These are phyloP conservation scores for Urtica urens DNA, from an alignment of 306 rosid species.

Conservation along the genomic window DNA sequence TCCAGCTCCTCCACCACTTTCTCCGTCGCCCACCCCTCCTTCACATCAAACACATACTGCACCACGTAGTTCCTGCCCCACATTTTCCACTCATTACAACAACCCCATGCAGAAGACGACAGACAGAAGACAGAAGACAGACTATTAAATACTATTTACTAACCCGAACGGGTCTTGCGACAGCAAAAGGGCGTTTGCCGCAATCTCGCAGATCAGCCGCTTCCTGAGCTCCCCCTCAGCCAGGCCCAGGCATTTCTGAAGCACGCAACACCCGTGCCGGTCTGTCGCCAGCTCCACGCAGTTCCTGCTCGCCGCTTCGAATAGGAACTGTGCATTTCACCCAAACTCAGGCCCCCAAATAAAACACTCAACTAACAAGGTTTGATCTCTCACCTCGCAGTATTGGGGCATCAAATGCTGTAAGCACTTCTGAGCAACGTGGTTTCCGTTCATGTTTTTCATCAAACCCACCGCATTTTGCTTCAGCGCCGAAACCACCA, in stretches of 20 bases:
- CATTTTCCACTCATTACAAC: too few relatives aligned
- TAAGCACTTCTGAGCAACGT: conserved; percentile 50
- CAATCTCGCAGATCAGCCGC: conserved; percentile 28
- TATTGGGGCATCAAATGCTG: conserved; percentile 29
- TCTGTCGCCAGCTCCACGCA: conserved; percentile 46
- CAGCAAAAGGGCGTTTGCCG: conserved; percentile 35
- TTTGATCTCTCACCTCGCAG: conserved; percentile 28
- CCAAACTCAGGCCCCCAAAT: not conserved
- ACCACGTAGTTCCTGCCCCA: conserved; percentile 58
- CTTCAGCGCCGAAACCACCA: conserved; percentile 39
- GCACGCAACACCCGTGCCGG: conserved; percentile 57
- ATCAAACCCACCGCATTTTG: conserved; percentile 34
- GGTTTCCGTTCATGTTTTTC: conserved; percentile 43
- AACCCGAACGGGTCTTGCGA: conserved; percentile 55
- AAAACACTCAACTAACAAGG: not conserved
- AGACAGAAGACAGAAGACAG: too few relatives aligned
- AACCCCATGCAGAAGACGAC: too few relatives aligned
- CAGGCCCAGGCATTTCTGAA: conserved; percentile 40
- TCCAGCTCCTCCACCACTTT: conserved; percentile 30
- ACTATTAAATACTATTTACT: too few relatives aligned
- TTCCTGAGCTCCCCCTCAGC: conserved; percentile 26
- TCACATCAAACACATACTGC: conserved; percentile 36
- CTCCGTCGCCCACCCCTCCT: conserved; percentile 30
- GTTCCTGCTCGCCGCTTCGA: conserved; percentile 32
- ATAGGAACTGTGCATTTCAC: conserved; percentile 36